phyloP scores from a whole-genome alignment of 1,284 basidiomycete genomes.

The Marasmius oreades region DNA sequence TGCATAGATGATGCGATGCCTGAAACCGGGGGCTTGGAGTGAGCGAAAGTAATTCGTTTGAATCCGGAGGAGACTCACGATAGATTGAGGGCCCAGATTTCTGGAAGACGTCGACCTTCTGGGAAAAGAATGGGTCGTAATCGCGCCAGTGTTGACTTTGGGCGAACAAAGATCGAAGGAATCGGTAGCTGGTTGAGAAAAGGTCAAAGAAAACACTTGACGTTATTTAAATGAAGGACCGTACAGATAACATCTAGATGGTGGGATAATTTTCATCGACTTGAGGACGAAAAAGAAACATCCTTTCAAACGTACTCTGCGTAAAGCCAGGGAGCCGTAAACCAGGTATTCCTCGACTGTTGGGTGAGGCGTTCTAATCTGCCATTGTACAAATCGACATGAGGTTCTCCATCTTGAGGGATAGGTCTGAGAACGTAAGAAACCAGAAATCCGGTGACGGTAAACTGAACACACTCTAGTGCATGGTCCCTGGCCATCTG shows the following conservation, averaged over 20 bases:
- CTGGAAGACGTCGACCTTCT: constrained; percentile 84
- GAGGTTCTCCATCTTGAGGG: constrained; percentile 68
- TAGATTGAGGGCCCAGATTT: constrained; percentile 78
- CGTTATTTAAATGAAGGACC: constrained; percentile 18
- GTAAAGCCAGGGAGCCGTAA: constrained; percentile 89
- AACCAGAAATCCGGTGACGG: neutral
- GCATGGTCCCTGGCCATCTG: constrained; percentile 82
- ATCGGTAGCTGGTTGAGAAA: constrained; percentile 67
- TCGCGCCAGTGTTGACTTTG: constrained; percentile 69
- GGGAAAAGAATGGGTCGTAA: constrained; percentile 83
- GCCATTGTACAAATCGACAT: constrained; percentile 69
- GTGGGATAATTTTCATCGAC: constrained; percentile 1
- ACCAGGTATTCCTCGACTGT: constrained; percentile 75
- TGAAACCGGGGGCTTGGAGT: constrained; percentile 22
- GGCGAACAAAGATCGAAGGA: constrained; percentile 75
- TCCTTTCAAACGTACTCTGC: constrained; percentile 66
- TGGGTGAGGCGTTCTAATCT: constrained; percentile 55
- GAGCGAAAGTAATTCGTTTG: constrained; percentile 8
- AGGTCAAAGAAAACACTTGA: constrained; percentile 36
- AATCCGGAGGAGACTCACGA: constrained; percentile 38
- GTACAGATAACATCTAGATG: constrained; percentile 59
- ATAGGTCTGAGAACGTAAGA: constrained; percentile 50
- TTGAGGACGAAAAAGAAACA: neutral
- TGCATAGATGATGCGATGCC: constrained; percentile 70
- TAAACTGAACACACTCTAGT: constrained; percentile 54